A percentile compares a stretch with the other conserved stretches of the same genome.
These are phyloP conservation scores for Kodamaea fukazawae DNA, from an alignment of 805 yeast genomes.

Conservation along the genomic window DNA sequence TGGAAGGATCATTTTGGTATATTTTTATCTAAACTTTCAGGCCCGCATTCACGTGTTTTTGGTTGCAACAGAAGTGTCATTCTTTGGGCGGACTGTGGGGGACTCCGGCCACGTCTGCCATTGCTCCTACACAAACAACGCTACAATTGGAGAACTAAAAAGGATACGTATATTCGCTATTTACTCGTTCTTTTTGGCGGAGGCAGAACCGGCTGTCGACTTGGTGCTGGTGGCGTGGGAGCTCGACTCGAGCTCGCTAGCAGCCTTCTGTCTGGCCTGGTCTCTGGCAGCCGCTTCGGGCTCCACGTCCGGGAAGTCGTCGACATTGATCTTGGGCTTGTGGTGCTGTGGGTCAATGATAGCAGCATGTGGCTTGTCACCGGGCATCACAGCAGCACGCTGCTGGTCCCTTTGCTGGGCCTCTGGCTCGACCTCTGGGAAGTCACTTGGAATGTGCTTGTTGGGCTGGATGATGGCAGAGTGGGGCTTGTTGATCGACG, in stretches of 20 bases:
- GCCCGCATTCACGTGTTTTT: too few relatives aligned
- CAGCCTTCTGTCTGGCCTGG: conserved; percentile 9
- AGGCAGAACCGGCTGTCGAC: not conserved
- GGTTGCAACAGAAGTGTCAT: too few relatives aligned
- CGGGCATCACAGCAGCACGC: conserved; percentile 3
- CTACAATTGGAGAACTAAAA: too few relatives aligned
- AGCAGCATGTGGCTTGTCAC: conserved; percentile 2
- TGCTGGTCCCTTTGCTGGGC: conserved; percentile 28
- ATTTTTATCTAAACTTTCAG: too few relatives aligned
- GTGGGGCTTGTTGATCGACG: conserved; percentile 39
- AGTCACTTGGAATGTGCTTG: conserved; percentile 22
- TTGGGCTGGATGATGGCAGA: conserved; percentile 23
- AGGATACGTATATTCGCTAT: conserved; percentile 1
- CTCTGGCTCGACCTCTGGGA: conserved; percentile 34
- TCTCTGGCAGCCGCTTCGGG: conserved; percentile 25
- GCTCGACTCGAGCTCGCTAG: too few relatives aligned
- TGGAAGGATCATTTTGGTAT: conserved; percentile 2
- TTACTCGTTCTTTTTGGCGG: conserved; percentile 2
- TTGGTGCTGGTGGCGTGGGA: too few relatives aligned
- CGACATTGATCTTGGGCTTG: conserved; percentile 22
- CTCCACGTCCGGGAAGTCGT: conserved; percentile 30
- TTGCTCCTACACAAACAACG: too few relatives aligned
- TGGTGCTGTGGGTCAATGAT: conserved; percentile 21
- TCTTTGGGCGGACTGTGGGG: too few relatives aligned
- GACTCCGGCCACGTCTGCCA: too few relatives aligned